These are phyloP conservation scores for Chara braunii DNA, from an alignment of 139 green algal genomes.

Conservation along the genomic window DNA sequence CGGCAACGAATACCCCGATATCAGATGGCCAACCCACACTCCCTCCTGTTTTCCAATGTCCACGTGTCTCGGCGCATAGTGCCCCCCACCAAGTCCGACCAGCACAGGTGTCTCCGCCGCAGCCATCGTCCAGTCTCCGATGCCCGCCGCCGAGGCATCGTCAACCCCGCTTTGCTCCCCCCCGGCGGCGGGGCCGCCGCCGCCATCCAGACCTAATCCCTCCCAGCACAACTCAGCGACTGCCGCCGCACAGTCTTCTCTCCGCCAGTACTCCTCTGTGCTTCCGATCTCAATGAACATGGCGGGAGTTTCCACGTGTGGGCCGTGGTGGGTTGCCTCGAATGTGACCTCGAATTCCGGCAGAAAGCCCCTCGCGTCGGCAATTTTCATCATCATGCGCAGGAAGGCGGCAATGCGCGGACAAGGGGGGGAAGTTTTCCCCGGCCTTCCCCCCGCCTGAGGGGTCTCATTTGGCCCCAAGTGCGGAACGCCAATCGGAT, in stretches of 20 bases:
- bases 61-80: slow-evolving; percentile 4
- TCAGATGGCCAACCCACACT: slow-evolving; percentile 12
- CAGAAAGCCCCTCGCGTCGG: background rate
- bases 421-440: background rate
- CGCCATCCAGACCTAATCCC: slow-evolving; percentile 5
- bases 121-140: background rate
- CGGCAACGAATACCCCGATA: slow-evolving; percentile 1
- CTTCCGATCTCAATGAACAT: slow-evolving; percentile 13
- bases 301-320: background rate
- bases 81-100: slow-evolving; percentile 7
- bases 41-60: slow-evolving; percentile 2
- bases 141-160: no score
- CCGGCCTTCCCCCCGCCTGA: background rate
- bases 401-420: background rate
- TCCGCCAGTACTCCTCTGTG: background rate
- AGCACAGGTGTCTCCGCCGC: background rate
- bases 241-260: background rate
- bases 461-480: background rate
- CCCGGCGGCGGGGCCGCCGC: no score
- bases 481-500: slow-evolving; percentile 12
- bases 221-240: slow-evolving; percentile 1
- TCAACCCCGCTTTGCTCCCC: no score
- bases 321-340: slow-evolving; percentile 8
- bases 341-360: slow-evolving; percentile 17
- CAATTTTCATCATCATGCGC: slow-evolving; percentile 2